Base-by-base conservation (phyloP, 176 grass and related monocot genomes). In the Alopecurus myosuroides region DNA sequence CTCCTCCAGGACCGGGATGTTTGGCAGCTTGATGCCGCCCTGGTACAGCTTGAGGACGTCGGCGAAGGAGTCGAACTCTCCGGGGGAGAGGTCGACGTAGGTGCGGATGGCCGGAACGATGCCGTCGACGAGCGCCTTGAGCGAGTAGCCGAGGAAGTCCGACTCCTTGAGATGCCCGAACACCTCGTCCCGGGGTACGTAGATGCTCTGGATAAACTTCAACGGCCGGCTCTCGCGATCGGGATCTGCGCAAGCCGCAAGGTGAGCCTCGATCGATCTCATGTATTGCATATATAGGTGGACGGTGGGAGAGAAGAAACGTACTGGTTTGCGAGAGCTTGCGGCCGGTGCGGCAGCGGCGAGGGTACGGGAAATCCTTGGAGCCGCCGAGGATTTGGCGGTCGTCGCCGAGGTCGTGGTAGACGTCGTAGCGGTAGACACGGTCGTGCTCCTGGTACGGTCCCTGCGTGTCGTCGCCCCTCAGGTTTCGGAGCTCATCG, bases 391-490 rank as follows among this genome's bases (percentile, higher is more conserved):
- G 64, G 64, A 67, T 18, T 18, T 35, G 30, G 18, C 64, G 64
- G 9, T 13, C 4, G 33, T 67, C 64, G 56, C 83, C 83, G 23
- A 77, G 83, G 62, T 85, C 83, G 25, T 67, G 68, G 74, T 85
- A 85, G 13, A 51, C 31, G 61, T 61, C 83, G n/a, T 85, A 85
- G n/a, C 42, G 41, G 42, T 85, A 85, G 31, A 85, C 58, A 7
- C 83, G 58, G 58, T 85, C 60, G 25, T 46, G 46, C 64, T 28
- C 57, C 30, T 77, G 3, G 18, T 77, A 63, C 8, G 45, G 26
- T 6, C 22, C 44, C 3, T 40, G 55, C n/a, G 12, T 26, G 14
- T 62, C 68, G 35, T 84, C 68, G 15, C 81, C 81, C 30, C 70
- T 60, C 48, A 84, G 37, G 37, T 84, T 26, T 7, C 5, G 20